Percentiles rank a stretch among this genome's conserved stretches.
These are phyloP conservation scores for Suhomyces coccinellae DNA, from an alignment of 1,139 yeast species.

Conservation along the genomic window DNA sequence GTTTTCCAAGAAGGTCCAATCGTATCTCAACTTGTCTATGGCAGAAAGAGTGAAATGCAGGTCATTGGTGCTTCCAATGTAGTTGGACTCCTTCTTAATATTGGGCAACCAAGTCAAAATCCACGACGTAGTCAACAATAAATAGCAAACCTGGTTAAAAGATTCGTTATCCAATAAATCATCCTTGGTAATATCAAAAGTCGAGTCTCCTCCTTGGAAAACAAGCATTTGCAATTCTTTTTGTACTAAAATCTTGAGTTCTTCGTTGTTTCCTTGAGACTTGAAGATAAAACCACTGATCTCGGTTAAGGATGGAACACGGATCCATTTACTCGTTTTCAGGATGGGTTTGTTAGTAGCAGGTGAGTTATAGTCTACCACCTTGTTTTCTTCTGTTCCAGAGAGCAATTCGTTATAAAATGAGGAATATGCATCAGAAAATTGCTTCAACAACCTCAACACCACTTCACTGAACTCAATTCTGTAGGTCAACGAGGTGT, in stretches of 20 bases:
- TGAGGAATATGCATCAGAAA: slow-evolving; percentile 30
- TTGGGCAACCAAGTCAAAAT: slow-evolving; percentile 56
- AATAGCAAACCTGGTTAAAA: slow-evolving; percentile 49
- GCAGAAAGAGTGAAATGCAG: slow-evolving; percentile 24
- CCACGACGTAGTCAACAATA: slow-evolving; percentile 50
- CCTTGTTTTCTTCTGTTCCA: slow-evolving; percentile 17
- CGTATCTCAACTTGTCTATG: slow-evolving; percentile 50
- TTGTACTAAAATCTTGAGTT: slow-evolving; percentile 19
- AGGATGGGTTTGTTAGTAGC: slow-evolving; percentile 25
- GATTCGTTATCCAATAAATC: slow-evolving; percentile 46
- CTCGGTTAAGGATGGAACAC: slow-evolving; percentile 35
- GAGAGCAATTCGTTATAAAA: slow-evolving; percentile 34
- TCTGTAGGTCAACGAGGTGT: slow-evolving; percentile 61
- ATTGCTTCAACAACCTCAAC: slow-evolving; percentile 35
- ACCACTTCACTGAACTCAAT: slow-evolving; percentile 51
- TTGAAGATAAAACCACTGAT: slow-evolving; percentile 32
- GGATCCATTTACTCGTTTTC: slow-evolving; percentile 48
- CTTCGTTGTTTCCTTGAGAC: slow-evolving; percentile 12
- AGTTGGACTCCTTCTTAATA: slow-evolving; percentile 46
- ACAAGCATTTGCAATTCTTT: slow-evolving; percentile 43
- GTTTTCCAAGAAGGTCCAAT: slow-evolving; percentile 58
- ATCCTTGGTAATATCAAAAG: slow-evolving; percentile 38
- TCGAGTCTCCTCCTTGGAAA: slow-evolving; percentile 18
- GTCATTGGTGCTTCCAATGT: slow-evolving; percentile 29
- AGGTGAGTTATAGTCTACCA: slow-evolving; percentile 6